Percentiles rank a stretch among this genome's conserved stretches.
phyloP scores from a whole-genome alignment of 345 rosid genomes.

The Nephelium lappaceum region DNA sequence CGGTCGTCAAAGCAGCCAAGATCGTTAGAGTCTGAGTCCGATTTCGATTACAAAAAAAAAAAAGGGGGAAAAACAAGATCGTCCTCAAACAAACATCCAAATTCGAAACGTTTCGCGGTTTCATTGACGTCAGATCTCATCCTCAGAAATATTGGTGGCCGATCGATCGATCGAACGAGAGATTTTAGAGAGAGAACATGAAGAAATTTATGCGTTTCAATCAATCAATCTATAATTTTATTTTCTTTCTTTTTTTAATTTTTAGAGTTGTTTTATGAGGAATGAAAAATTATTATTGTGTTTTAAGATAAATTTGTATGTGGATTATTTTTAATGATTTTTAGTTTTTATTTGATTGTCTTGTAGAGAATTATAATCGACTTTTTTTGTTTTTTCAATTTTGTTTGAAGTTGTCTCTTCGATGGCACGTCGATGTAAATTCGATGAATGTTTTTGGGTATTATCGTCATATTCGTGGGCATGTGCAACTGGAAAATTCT shows the following conservation, averaged over 20 bases:
- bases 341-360: not conserved
- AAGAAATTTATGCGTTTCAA: constrained; percentile 21
- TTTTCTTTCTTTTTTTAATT: constrained; percentile 1
- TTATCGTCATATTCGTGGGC: not conserved
- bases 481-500: constrained; percentile 18
- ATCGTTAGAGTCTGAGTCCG: constrained; percentile 71
- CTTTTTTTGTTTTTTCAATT: not conserved
- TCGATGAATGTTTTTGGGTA: not conserved
- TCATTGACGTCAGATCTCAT: constrained; percentile 19
- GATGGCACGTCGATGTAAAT: constrained; percentile 42
- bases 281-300: constrained; percentile 42
- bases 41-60: not conserved
- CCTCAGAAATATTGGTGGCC: constrained; percentile 9
- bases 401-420: not conserved
- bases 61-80: not conserved
- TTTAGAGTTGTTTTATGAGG: constrained; percentile 13
- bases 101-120: not conserved
- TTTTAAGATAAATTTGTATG: constrained; percentile 16
- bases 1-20: constrained; percentile 96
- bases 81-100: not conserved
- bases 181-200: not conserved
- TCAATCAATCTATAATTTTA: constrained; percentile 29
- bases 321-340: not conserved
- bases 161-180: constrained; percentile 7
- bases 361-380: not conserved